Conservation (phyloP, 495 filamentous ascomycete genomes). For the Penicillium cinerascens region DNA sequence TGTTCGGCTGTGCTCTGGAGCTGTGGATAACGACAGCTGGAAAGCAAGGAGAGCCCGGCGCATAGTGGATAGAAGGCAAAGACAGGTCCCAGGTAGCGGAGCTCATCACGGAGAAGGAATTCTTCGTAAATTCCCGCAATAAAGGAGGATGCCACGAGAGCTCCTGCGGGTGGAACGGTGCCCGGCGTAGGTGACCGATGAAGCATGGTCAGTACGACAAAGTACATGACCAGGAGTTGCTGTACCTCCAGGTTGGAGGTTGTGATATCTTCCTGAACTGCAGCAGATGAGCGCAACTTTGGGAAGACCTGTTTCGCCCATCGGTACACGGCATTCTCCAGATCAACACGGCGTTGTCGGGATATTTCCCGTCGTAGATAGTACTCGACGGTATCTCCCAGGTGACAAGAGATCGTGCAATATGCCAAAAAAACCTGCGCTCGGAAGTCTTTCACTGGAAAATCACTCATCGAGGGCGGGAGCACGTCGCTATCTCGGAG, state of each 20-base stretch:
- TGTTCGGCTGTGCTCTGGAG: slow-evolving; percentile 26
- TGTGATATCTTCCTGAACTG: slow-evolving; percentile 16
- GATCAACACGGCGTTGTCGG: slow-evolving; percentile 21
- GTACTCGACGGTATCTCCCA: slow-evolving; percentile 29
- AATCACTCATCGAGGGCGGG: slow-evolving; percentile 28
- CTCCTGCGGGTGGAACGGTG: slow-evolving; percentile 22
- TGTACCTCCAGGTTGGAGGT: slow-evolving; percentile 22
- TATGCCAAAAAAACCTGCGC: slow-evolving; percentile 25
- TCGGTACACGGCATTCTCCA: slow-evolving; percentile 29
- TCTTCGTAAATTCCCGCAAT: slow-evolving; percentile 32
- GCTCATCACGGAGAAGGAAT: slow-evolving; percentile 27
- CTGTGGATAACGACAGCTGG: slow-evolving; percentile 24
- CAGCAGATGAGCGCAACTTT: slow-evolving; percentile 17
- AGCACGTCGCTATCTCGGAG: slow-evolving; percentile 28
- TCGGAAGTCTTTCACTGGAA: slow-evolving; percentile 23
- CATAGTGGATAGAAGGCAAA: slow-evolving; percentile 29
- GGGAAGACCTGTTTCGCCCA: slow-evolving; percentile 31
- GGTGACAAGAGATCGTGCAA: slow-evolving; percentile 24
- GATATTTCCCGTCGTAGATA: slow-evolving; percentile 25
- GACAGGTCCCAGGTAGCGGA: slow-evolving; percentile 27
- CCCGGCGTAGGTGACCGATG: slow-evolving; percentile 26
- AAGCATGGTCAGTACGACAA: slow-evolving; percentile 25
- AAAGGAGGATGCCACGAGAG: slow-evolving; percentile 27
- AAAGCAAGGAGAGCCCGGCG: slow-evolving; percentile 23
- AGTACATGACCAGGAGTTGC: slow-evolving; percentile 28